These are phyloP conservation scores for Penicillium daleae DNA, from an alignment of 495 filamentous ascomycete genomes.

Conservation along the genomic window DNA sequence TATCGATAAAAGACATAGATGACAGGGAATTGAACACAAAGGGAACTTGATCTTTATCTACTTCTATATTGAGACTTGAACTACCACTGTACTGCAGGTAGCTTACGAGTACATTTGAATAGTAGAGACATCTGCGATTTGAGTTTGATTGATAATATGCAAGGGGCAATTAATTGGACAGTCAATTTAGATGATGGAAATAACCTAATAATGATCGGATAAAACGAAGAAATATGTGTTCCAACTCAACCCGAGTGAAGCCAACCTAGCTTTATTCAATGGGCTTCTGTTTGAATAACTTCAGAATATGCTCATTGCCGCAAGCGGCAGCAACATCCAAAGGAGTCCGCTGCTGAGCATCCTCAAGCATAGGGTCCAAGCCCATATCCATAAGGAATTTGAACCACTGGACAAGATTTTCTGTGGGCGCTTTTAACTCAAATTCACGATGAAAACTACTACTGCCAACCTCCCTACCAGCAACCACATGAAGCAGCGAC, in stretches of 20 bases:
- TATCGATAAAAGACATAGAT: too few species aligned
- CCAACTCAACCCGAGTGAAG: not conserved
- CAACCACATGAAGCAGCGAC: conserved; percentile 36
- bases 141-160: not conserved
- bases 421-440: not conserved
- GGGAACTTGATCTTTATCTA: too few species aligned
- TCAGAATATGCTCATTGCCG: conserved; percentile 39
- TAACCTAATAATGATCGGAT: not conserved
- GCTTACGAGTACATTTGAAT: too few species aligned
- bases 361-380: conserved; percentile 40
- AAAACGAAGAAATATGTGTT: not conserved
- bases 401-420: conserved; percentile 18
- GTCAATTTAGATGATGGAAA: not conserved
- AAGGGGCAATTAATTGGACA: not conserved
- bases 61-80: too few species aligned
- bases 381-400: conserved; percentile 30
- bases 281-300: conserved; percentile 26
- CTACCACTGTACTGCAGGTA: too few species aligned
- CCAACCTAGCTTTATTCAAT: not conserved
- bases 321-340: conserved; percentile 42
- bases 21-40: too few species aligned
- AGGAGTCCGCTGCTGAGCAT: conserved; percentile 31
- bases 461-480: conserved; percentile 21
- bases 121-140: too few species aligned
- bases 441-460: not conserved